Evolutionary conservation across 1,284 basidiomycete species (phyloP).

Genomic region (Pseudozyma thailandica): DNA sequence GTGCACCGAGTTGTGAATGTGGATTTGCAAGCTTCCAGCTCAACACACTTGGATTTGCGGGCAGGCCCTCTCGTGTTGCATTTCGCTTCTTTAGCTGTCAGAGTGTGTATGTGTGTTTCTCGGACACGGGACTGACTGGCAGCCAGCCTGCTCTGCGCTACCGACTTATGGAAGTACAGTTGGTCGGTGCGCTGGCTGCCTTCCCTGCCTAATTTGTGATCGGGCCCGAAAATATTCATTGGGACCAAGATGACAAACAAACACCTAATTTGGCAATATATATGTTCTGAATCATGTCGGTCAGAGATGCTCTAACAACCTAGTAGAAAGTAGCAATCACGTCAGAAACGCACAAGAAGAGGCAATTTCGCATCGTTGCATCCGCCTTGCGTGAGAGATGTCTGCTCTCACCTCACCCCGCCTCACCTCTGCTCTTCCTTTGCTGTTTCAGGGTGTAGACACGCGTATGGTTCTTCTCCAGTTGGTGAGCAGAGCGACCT

Average conservation of each 20-base stretch:
- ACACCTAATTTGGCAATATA: constrained; percentile 10
- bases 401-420: too few species aligned
- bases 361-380: constrained; percentile 27
- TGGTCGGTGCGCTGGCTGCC: constrained; percentile 43
- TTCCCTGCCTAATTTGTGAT: constrained; percentile 17
- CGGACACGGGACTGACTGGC: constrained; percentile 19
- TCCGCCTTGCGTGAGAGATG: constrained; percentile 5
- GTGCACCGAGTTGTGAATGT: constrained; percentile 8
- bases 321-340: constrained; percentile 34
- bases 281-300: background rate
- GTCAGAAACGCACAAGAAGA: constrained; percentile 35
- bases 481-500: too few species aligned
- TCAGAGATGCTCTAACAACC: constrained; percentile 7
- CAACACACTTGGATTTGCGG: constrained; percentile 15
- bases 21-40: constrained; percentile 36
- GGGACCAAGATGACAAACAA: constrained; percentile 11
- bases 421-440: too few species aligned
- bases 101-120: background rate
- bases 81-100: background rate
- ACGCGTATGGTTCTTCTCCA: too few species aligned
- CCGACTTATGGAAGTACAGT: background rate
- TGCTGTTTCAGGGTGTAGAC: too few species aligned
- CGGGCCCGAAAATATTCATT: constrained; percentile 7
- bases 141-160: background rate
- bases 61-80: constrained; percentile 12